These are phyloP conservation scores for Ustilago trichophora DNA, from an alignment of 1,284 basidiomycete genomes.

Conservation along the genomic window DNA sequence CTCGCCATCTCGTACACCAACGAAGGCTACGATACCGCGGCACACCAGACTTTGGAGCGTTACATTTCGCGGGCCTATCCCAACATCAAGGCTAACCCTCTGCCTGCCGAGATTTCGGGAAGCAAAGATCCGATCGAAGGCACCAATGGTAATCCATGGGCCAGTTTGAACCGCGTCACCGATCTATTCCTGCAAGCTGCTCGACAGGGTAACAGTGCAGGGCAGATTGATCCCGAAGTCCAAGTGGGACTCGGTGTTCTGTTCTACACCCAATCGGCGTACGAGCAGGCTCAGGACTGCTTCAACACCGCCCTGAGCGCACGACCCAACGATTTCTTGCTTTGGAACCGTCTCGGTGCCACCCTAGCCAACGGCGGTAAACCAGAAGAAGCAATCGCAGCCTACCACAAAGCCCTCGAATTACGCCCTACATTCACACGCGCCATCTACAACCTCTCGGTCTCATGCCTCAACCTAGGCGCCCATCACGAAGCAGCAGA, in stretches of 20 bases:
- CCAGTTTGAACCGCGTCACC: conserved; percentile 81
- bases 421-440: conserved; percentile 94
- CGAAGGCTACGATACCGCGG: conserved; percentile 88
- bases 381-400: conserved; percentile 91
- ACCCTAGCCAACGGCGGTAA: conserved; percentile 93
- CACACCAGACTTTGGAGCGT: conserved; percentile 85
- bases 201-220: conserved; percentile 71
- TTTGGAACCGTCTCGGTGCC: conserved; percentile 97
- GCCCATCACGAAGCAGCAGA: conserved; percentile 95
- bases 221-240: conserved; percentile 84
- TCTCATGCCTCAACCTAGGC: conserved; percentile 96
- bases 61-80: conserved; percentile 86
- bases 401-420: conserved; percentile 91
- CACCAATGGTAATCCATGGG: conserved; percentile 75
- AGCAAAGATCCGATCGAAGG: conserved; percentile 68
- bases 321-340: conserved; percentile 86
- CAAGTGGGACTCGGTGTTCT: conserved; percentile 92
- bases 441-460: conserved; percentile 96
- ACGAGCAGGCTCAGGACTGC: conserved; percentile 85
- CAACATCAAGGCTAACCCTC: conserved; percentile 67
- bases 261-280: conserved; percentile 85
- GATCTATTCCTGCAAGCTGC: conserved; percentile 87
- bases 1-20: conserved; percentile 97
- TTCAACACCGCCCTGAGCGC: conserved; percentile 84
- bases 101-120: conserved; percentile 73